Base-by-base conservation (phyloP, 352 stramenopile species). In the Peronospora belbahrii region DNA sequence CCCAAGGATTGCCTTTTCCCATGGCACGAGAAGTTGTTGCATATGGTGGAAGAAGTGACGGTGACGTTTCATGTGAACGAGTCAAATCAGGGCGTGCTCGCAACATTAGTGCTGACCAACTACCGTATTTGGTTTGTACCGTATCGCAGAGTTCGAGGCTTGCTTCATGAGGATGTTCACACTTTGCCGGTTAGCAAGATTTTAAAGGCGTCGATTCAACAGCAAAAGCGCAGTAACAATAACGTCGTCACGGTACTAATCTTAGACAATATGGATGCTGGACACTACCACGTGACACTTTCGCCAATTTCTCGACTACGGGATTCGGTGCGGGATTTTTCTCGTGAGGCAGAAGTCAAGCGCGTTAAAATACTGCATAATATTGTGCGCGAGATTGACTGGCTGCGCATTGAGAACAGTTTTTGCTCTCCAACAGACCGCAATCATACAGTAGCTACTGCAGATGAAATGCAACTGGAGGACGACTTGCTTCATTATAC, bases 41-140 rank as follows among this genome's bases (percentile, higher is more conserved):
- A 92, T 52, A 86, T 90, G 75, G 67, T 92, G 27, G 81, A 92
- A 50, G 81, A 92, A 48, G 78, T 92, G 30, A 85, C 77, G 0
- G 74, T 92, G 7, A 92, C 81, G n/a, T 92, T 92, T 41, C 81
- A 92, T 52, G 77, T 92, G 37, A 92, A 88, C 31, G 81, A 92
- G 24, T 79, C 63, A 5, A 92, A 92, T 42, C 81, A 92, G 42
- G 81, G 81, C 30, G 81, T 92, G 20, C 56, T 92, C 5, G 77
- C 78, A 4, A 88, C 78, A 15, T 50, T 92, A 17, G 71, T 92
- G 31, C 54, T 92, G 8, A 89, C 81, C 1, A 92, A 88, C 46
- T 92, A 88, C 50, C 70, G 81, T 7, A 70, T 92, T 36, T 92
- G 81, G 81, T 85, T 92, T 36, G 77, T 92, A 7, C 81, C 81